These are phyloP conservation scores for Luvunga scandens DNA, from an alignment of 345 rosid genomes.

Conservation along the genomic window DNA sequence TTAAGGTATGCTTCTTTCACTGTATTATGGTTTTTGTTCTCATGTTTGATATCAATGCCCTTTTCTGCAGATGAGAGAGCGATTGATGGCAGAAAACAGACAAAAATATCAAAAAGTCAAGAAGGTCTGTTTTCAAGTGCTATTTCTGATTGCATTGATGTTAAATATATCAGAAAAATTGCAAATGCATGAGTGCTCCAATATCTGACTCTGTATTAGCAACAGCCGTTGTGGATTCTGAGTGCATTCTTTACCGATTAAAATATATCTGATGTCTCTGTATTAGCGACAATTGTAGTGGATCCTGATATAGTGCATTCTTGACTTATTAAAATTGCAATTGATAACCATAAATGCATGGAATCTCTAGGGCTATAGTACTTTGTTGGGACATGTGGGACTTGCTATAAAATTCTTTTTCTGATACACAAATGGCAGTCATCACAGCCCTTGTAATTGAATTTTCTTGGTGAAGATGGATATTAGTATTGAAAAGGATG, in stretches of 20 bases:
- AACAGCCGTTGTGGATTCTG: no score
- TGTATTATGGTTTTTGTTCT: conserved; percentile 1
- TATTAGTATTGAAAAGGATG: not conserved
- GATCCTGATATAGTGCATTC: not conserved
- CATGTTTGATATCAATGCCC: conserved; percentile 9
- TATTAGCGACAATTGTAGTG: not conserved
- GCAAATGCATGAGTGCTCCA: not conserved
- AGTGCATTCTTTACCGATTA: no score
- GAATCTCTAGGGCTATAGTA: not conserved
- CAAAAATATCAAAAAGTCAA: conserved; percentile 93
- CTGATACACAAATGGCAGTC: not conserved
- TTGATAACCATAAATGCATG: not conserved
- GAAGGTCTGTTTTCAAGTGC: conserved; percentile 54
- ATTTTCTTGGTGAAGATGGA: not conserved
- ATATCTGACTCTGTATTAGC: not conserved
- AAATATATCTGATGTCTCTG: not conserved
- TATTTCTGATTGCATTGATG: not conserved
- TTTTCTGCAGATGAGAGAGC: conserved; percentile 81
- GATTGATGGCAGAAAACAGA: conserved; percentile 92
- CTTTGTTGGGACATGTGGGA: not conserved
- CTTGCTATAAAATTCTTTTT: not conserved
- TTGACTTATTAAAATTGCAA: not conserved
- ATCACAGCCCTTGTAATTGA: not conserved
- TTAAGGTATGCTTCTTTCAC: conserved; percentile 9
- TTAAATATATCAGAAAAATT: not conserved